Evolutionary conservation across 73 alveolate species (phyloP).

Genomic region (Paramecium sexaurelia): DNA sequence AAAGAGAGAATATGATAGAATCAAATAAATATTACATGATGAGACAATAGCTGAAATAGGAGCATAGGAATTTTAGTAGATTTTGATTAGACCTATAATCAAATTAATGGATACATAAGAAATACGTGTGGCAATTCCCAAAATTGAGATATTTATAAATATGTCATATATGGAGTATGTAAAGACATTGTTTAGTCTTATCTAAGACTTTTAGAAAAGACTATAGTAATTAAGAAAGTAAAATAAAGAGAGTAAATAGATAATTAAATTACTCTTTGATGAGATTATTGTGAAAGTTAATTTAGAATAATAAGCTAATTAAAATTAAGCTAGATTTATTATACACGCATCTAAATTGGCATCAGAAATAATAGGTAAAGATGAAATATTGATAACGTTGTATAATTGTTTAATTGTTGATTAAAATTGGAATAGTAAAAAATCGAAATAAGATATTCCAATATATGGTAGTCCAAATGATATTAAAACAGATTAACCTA

Average conservation of each 20-base stretch:
- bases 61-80: neutral
- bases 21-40: neutral
- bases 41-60: neutral
- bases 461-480: slow-evolving; percentile 9
- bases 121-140: neutral
- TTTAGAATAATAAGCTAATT: neutral
- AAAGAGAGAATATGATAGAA: neutral
- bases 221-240: neutral
- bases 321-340: neutral
- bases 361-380: neutral
- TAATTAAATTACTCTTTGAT: neutral
- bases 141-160: neutral
- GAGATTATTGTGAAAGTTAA: neutral
- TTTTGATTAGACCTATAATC: neutral
- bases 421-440: neutral
- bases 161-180: neutral
- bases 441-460: neutral
- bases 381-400: neutral
- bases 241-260: neutral
- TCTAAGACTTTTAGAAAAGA: neutral
- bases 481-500: neutral
- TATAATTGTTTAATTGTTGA: neutral
- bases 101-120: neutral
- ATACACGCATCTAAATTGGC: neutral
- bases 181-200: neutral